A percentile compares a stretch with the other conserved stretches of the same genome.
Conservation (phyloP, 2,329 filamentous ascomycete species). For the Sarocladium brachiariae region DNA sequence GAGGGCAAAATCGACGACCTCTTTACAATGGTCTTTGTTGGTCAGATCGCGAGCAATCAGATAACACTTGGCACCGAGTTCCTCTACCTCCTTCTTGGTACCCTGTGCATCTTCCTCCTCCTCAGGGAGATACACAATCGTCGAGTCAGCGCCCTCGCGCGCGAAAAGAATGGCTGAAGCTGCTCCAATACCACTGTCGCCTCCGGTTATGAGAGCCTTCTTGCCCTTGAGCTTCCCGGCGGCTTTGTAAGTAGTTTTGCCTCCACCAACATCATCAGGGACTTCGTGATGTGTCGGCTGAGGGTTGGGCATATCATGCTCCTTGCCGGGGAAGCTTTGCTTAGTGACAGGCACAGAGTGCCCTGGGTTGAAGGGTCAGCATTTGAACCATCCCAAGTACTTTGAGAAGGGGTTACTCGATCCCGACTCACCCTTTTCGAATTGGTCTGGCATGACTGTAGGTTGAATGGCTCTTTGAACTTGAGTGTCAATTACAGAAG, state of each 20-base stretch:
- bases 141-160: conserved; percentile 69
- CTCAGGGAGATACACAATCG: conserved; percentile 67
- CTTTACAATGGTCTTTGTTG: conserved; percentile 53
- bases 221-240: conserved; percentile 70
- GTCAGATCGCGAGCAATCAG: conserved; percentile 59
- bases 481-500: too few species aligned
- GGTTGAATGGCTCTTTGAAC: too few species aligned
- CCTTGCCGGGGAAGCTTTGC: conserved; percentile 23
- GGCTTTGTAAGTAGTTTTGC: conserved; percentile 63
- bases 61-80: conserved; percentile 58
- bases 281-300: conserved; percentile 57
- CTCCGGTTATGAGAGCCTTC: conserved; percentile 73
- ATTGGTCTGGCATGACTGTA: not conserved
- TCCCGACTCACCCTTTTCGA: conserved; percentile 1
- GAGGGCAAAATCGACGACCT: conserved; percentile 57
- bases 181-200: conserved; percentile 73
- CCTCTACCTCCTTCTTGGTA: conserved; percentile 64
- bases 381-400: not conserved
- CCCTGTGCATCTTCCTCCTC: conserved; percentile 72
- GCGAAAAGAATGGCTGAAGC: conserved; percentile 71
- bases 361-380: not conserved
- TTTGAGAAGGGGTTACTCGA: not conserved
- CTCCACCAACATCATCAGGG: conserved; percentile 56
- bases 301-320: conserved; percentile 22
- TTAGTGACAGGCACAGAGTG: conserved; percentile 18